These are phyloP conservation scores for Trichoderma sp. DNA, from an alignment of 2,329 filamentous ascomycete species.

Conservation along the genomic window DNA sequence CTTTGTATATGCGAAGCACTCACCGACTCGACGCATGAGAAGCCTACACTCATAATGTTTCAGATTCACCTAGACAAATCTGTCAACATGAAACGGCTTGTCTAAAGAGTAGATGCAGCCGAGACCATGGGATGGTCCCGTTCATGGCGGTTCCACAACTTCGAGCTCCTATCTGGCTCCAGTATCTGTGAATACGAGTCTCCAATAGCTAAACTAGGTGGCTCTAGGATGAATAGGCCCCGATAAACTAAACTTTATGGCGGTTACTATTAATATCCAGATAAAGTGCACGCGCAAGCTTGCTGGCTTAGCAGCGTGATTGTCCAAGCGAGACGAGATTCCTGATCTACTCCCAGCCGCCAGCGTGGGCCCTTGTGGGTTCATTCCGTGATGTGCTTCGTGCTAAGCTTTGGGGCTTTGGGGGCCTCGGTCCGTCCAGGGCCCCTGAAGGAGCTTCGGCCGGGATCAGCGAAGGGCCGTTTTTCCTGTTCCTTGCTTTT, in stretches of 20 bases:
- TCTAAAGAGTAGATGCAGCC: background rate
- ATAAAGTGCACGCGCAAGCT: background rate
- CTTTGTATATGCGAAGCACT: background rate
- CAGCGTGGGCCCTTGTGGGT: conserved; percentile 6
- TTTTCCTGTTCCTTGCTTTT: background rate
- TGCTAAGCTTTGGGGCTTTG: conserved; percentile 12
- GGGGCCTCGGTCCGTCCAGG: background rate
- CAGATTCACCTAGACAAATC: background rate
- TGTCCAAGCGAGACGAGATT: background rate
- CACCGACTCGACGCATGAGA: background rate
- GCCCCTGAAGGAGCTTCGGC: conserved; percentile 2
- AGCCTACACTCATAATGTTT: background rate
- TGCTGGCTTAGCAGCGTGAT: background rate
- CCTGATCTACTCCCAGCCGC: background rate
- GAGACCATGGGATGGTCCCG: background rate
- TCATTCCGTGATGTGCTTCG: conserved; percentile 5
- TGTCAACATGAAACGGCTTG: background rate
- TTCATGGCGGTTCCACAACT: background rate
- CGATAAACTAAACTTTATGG: background rate
- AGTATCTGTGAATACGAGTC: background rate
- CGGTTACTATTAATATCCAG: conserved; percentile 3
- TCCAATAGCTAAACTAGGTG: background rate
- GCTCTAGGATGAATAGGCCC: background rate
- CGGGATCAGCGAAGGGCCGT: background rate
- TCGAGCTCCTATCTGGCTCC: background rate